These are phyloP conservation scores for Hypoxylon cercidicola DNA, from an alignment of 495 filamentous ascomycete genomes.

Conservation along the genomic window DNA sequence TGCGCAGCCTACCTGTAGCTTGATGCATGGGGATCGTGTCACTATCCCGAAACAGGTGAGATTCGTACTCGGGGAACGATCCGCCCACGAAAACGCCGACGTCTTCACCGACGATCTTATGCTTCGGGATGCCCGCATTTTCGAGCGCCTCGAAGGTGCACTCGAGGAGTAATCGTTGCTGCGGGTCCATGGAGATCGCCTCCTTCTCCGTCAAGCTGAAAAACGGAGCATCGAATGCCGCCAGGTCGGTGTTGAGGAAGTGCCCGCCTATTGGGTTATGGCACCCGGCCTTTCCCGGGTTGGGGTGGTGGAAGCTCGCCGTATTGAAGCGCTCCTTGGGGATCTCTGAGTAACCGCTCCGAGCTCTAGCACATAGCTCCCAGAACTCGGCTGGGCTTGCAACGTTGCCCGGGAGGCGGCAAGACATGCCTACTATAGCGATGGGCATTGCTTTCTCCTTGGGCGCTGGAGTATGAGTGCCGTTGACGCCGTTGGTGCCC, in stretches of 20 bases:
- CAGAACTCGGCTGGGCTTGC: conserved; percentile 66
- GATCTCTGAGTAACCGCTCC: conserved; percentile 66
- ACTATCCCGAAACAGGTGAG: conserved; percentile 80
- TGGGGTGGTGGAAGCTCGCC: conserved; percentile 78
- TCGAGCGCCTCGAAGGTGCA: conserved; percentile 89
- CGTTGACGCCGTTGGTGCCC: conserved; percentile 30
- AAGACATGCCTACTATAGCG: conserved; percentile 67
- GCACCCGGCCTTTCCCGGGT: conserved; percentile 76
- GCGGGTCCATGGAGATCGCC: conserved; percentile 85
- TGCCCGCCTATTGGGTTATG: conserved; percentile 81
- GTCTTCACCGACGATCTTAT: conserved; percentile 76
- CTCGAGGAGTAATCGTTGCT: conserved; percentile 80
- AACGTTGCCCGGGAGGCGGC: conserved; percentile 63
- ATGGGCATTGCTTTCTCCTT: conserved; percentile 55
- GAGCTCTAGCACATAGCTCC: conserved; percentile 68
- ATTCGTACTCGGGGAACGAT: conserved; percentile 85
- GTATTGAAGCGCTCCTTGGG: conserved; percentile 75
- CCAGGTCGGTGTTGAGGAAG: conserved; percentile 77
- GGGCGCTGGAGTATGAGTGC: conserved; percentile 5
- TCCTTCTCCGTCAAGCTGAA: conserved; percentile 81
- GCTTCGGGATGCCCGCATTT: conserved; percentile 85
- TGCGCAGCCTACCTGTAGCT: conserved; percentile 64
- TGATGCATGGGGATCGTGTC: conserved; percentile 67
- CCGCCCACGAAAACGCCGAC: conserved; percentile 88
- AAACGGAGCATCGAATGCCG: conserved; percentile 83